Evolutionary conservation across 345 rosid species (phyloP).

Genomic region (Clausena lansium): DNA sequence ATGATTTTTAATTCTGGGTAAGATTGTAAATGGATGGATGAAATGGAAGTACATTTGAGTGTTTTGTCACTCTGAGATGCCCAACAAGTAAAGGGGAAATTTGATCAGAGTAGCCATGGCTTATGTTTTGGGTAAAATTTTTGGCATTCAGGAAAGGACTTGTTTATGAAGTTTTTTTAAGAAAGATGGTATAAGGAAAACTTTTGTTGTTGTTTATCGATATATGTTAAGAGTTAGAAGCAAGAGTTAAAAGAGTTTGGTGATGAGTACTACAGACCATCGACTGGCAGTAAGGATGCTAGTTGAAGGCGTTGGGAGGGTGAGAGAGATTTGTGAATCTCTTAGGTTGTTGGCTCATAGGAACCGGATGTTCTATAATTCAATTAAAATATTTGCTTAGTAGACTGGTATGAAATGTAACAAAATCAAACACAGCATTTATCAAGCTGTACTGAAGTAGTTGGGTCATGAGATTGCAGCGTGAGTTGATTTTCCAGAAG

Average conservation of each 20-base stretch:
- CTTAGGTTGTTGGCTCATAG: background rate
- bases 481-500: background rate
- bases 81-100: background rate
- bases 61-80: background rate
- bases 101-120: background rate
- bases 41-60: background rate
- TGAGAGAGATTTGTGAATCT: background rate
- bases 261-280: background rate
- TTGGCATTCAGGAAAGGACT: background rate
- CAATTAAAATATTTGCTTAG: background rate
- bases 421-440: background rate
- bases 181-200: background rate
- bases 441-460: background rate
- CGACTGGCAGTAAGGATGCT: background rate
- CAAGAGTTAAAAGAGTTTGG: slow-evolving; percentile 3
- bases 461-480: background rate
- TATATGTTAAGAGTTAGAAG: background rate
- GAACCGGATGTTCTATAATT: background rate
- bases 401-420: background rate
- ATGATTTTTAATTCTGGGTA: background rate
- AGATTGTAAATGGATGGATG: background rate
- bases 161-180: background rate
- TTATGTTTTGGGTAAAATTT: background rate
- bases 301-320: background rate
- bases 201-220: background rate